Evolutionary conservation across 768 basidiomycete genomes (phyloP).

Genomic region (Leccinellum albellum): DNA sequence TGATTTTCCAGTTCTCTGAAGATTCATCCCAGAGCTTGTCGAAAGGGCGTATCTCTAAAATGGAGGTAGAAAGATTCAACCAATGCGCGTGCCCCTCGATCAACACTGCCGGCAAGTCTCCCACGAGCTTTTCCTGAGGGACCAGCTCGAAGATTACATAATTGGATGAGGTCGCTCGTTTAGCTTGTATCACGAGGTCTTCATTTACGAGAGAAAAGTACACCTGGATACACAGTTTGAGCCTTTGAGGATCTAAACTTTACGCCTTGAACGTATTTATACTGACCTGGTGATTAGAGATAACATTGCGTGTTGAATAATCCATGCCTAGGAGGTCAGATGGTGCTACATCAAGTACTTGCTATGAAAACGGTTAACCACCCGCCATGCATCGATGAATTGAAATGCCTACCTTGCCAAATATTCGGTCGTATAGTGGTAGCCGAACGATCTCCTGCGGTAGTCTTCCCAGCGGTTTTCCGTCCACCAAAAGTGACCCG

Average conservation of each 20-base stretch:
- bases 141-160: neutral
- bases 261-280: neutral
- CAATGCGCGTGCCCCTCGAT: slow-evolving; percentile 28
- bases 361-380: slow-evolving; percentile 9
- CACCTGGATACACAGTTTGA: slow-evolving; percentile 9
- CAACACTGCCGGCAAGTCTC: slow-evolving; percentile 27
- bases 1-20: slow-evolving; percentile 26
- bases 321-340: slow-evolving; percentile 20
- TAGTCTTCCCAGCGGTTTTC: slow-evolving; percentile 21
- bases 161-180: neutral
- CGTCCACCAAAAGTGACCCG: slow-evolving; percentile 24
- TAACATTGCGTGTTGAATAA: slow-evolving; percentile 15
- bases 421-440: slow-evolving; percentile 14
- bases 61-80: slow-evolving; percentile 22
- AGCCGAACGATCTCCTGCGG: slow-evolving; percentile 16
- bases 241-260: neutral
- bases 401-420: slow-evolving; percentile 16
- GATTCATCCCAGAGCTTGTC: slow-evolving; percentile 30
- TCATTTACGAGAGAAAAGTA: slow-evolving; percentile 16
- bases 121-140: slow-evolving; percentile 17
- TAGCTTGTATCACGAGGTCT: slow-evolving; percentile 20
- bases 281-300: slow-evolving; percentile 20
- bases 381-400: neutral
- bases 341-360: slow-evolving; percentile 16
- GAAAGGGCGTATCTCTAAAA: slow-evolving; percentile 28